Evolutionary conservation across 441 rosid genomes (phyloP).

Genomic region (Flueggea neowawraea): DNA sequence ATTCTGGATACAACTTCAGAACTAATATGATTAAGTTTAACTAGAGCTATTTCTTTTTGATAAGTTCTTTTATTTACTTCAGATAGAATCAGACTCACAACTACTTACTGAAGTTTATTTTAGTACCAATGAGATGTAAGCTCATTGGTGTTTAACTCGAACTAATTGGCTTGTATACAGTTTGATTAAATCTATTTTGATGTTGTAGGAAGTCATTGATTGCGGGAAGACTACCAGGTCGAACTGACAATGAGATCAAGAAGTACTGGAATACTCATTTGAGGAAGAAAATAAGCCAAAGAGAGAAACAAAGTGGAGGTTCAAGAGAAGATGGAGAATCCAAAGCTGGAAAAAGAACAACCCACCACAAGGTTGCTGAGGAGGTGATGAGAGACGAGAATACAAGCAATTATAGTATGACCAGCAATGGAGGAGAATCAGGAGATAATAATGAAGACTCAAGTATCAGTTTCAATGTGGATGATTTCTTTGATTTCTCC

Average conservation of each 20-base stretch:
- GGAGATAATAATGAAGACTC: constrained; percentile 16
- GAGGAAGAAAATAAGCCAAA: constrained; percentile 56
- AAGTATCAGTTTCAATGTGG: constrained; percentile 31
- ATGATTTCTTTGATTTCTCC: constrained; percentile 72
- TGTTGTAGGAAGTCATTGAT: constrained; percentile 60
- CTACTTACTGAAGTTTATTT: no score
- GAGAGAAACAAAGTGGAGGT: constrained; percentile 28
- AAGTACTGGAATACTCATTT: constrained; percentile 83
- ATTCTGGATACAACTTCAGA: no score
- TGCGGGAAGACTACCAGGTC: constrained; percentile 71
- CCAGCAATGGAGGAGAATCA: neutral
- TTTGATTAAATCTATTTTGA: neutral
- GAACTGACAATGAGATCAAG: constrained; percentile 75
- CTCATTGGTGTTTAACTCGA: no score
- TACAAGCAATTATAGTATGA: neutral
- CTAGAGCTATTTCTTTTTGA: no score
- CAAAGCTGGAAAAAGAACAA: constrained; percentile 10
- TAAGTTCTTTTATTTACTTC: no score
- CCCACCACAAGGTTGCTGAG: neutral
- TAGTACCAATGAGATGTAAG: no score
- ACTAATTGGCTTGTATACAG: no score
- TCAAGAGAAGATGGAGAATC: constrained; percentile 9
- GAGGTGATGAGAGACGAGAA: constrained; percentile 12
- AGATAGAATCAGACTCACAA: no score
- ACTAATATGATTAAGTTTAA: no score